Evolutionary conservation across 208 protist genomes (phyloP).

Genomic region (Acanthamoeba healyi): DNA sequence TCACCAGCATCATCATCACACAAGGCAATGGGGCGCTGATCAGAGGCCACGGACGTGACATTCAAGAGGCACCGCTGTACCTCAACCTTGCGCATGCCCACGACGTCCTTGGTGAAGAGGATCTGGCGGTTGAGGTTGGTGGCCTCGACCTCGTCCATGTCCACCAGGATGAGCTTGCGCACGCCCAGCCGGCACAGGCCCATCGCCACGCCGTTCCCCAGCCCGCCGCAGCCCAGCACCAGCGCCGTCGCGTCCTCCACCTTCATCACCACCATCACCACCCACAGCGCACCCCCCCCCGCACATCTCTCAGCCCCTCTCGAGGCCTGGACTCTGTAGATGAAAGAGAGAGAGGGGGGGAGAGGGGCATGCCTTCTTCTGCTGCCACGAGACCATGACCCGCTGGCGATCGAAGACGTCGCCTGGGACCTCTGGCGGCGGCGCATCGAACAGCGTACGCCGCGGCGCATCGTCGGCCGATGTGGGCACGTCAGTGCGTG

Average conservation of each 20-base stretch:
- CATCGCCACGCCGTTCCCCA: constrained; percentile 36
- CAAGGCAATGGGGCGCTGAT: no score
- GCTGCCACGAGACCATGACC: neutral
- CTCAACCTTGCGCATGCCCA: constrained; percentile 16
- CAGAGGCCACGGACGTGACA: no score
- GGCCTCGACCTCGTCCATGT: constrained; percentile 40
- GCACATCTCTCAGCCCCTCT: no score
- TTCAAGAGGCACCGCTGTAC: no score
- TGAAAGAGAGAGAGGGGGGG: no score
- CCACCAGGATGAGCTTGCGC: constrained; percentile 35
- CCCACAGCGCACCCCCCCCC: no score
- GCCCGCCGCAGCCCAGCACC: constrained; percentile 33
- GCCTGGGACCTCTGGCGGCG: neutral
- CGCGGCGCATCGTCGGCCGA: neutral
- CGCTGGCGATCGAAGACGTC: constrained; percentile 27
- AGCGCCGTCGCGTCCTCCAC: constrained; percentile 18
- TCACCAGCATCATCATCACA: no score
- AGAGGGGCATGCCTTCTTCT: neutral
- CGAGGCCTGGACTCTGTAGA: no score
- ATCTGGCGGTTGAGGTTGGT: constrained; percentile 50
- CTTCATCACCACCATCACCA: neutral
- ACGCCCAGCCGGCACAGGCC: constrained; percentile 49
- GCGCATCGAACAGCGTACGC: neutral
- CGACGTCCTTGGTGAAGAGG: constrained; percentile 17
- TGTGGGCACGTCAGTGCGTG: neutral